These are phyloP conservation scores for Penicillium sclerotiorum DNA, from an alignment of 2,329 filamentous ascomycete species.

Conservation along the genomic window DNA sequence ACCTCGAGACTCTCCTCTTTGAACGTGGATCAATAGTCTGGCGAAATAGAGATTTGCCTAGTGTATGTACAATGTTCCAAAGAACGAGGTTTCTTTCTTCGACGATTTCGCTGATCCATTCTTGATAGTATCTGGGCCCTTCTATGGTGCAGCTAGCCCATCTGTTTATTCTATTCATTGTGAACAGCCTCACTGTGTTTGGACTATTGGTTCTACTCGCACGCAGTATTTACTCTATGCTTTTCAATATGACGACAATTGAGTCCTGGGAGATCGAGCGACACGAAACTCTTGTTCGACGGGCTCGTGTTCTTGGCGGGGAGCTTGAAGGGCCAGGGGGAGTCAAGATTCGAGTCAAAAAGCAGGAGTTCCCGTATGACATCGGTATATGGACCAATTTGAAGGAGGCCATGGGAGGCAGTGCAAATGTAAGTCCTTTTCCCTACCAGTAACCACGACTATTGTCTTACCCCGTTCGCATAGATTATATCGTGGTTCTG, in stretches of 20 bases:
- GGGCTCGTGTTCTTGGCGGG: constrained; percentile 56
- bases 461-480: too few species aligned
- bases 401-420: constrained; percentile 61
- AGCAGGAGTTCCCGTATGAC: constrained; percentile 68
- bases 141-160: constrained; percentile 54
- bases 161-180: constrained; percentile 56
- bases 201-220: constrained; percentile 57
- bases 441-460: too few species aligned
- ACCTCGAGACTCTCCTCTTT: constrained; percentile 60
- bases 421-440: constrained; percentile 43
- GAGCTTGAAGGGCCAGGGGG: constrained; percentile 62
- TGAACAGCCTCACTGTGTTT: constrained; percentile 62
- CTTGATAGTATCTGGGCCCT: constrained; percentile 60
- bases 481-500: constrained; percentile 62
- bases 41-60: constrained; percentile 58
- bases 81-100: not conserved
- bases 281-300: constrained; percentile 49
- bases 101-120: constrained; percentile 10
- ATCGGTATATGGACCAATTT: constrained; percentile 65
- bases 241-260: constrained; percentile 64
- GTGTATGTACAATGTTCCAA: constrained; percentile 48
- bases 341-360: constrained; percentile 54
- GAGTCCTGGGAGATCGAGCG: constrained; percentile 64
- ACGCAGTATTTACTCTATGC: constrained; percentile 58
- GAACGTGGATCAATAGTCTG: constrained; percentile 56